Evolutionary conservation across 805 yeast species (phyloP), one percentile per base, ranked within the genome.

Genomic region (Ascoidea tarda): DNA sequence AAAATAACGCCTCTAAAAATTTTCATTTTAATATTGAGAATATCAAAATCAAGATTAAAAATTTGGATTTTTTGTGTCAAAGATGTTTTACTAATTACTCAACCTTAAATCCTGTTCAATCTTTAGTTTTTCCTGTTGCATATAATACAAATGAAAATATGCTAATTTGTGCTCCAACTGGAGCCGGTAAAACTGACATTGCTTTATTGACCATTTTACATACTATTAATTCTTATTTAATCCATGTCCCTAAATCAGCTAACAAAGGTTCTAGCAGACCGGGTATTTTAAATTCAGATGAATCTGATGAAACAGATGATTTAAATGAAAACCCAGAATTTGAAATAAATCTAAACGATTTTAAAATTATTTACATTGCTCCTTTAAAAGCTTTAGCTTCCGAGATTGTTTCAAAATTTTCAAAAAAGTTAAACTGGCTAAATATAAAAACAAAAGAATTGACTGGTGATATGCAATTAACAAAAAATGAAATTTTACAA

Each of bases 151-250:
- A 87, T 65, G 97, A 91, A 61, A 91, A 91, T 62, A 87, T 93
- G 96, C 70, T 90, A 50, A 88, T 90, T 5, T 90, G 97, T 78
- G 96, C 97, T 0, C 97, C 97, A 1, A 90, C 97, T 0, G 97
- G 97, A 74, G 96, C 97, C 5, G 97, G 97, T 77, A 90, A 90
- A 63, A 90, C 97, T 0, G 96, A 90, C 66, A 91, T 90, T 32
- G 97, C 97, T 0, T 67, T 90, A 54, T 69, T 90, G 46, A 73
- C 96, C 0, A 81, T 90, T 56, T 69, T 90, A 51, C 91, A 85
- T 60, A 78, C 93, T 0, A 82, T 91, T 12, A 78, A 81, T 44
- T 95, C 87, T 62, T 83, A 76, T 63, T 74, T 81, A 0, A 21
- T 21, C 28, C 28, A 21, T 2, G 28, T 21, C 3, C 28, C 97